Conservation (phyloP, 2,329 filamentous ascomycete species). For the Alternaria sp. region DNA sequence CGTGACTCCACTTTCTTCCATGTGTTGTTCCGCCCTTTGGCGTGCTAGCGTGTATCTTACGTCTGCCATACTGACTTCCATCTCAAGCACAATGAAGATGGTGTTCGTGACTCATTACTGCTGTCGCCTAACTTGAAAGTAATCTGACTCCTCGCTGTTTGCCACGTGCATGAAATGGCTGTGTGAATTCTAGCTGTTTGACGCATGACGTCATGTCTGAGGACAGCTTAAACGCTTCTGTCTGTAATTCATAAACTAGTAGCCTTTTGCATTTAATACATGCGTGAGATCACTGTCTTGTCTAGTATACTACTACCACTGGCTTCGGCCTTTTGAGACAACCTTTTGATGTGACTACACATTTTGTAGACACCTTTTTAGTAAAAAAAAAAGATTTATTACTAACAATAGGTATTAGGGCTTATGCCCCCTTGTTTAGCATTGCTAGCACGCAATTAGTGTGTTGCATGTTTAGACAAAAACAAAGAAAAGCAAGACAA, state of each 20-base stretch:
- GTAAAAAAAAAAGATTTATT: no score
- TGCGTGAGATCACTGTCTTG: accelerated
- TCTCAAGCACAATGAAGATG: not conserved
- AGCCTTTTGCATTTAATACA: accelerated
- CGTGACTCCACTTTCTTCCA: not conserved
- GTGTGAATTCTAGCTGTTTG: not conserved
- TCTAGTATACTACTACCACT: no score
- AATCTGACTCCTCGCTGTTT: not conserved
- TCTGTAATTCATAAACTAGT: no score
- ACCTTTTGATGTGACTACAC: no score
- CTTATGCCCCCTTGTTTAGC: no score
- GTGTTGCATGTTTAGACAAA: no score
- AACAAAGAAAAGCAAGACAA: no score
- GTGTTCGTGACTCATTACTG: not conserved
- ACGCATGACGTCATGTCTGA: not conserved
- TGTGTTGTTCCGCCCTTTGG: not conserved
- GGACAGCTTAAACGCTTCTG: no score
- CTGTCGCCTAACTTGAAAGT: not conserved
- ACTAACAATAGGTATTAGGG: no score
- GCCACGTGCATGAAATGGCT: not conserved
- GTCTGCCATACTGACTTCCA: slow-evolving; percentile 2
- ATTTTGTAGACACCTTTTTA: no score
- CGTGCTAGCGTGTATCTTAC: not conserved
- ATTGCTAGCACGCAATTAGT: no score
- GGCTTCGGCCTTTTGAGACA: no score